These are phyloP conservation scores for Pleurotus tuoliensis DNA, from an alignment of 768 basidiomycete species.

Conservation along the genomic window DNA sequence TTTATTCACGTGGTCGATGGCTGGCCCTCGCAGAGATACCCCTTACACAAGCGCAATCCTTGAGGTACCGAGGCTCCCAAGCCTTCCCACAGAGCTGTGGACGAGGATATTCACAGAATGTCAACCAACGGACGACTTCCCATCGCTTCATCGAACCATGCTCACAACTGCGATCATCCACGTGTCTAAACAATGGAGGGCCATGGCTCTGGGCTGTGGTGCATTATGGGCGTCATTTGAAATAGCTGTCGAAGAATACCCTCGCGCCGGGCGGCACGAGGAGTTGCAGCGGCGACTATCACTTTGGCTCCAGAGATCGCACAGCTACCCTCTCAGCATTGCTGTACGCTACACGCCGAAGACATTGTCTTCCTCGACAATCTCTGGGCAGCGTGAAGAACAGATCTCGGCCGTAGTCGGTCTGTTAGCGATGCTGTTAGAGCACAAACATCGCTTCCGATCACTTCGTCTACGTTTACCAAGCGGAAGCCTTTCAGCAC, in stretches of 20 bases:
- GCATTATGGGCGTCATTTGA: constrained; percentile 5
- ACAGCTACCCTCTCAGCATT: background rate
- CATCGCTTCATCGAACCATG: background rate
- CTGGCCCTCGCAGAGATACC: too few relatives aligned
- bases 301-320: constrained; percentile 2
- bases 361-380: background rate
- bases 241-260: background rate
- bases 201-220: background rate
- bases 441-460: background rate
- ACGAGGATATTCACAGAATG: background rate
- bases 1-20: too few relatives aligned
- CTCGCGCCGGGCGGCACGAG: background rate
- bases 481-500: background rate
- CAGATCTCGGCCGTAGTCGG: background rate
- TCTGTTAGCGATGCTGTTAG: background rate
- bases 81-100: background rate
- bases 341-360: background rate
- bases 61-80: background rate
- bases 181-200: constrained; percentile 2
- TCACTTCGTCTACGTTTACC: constrained; percentile 1
- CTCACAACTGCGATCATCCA: background rate
- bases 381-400: background rate
- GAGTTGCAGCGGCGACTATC: background rate
- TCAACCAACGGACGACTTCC: background rate
- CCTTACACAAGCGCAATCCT: background rate